These are phyloP conservation scores for Lactifluus echinatus DNA, from an alignment of 768 basidiomycete genomes.

Conservation along the genomic window DNA sequence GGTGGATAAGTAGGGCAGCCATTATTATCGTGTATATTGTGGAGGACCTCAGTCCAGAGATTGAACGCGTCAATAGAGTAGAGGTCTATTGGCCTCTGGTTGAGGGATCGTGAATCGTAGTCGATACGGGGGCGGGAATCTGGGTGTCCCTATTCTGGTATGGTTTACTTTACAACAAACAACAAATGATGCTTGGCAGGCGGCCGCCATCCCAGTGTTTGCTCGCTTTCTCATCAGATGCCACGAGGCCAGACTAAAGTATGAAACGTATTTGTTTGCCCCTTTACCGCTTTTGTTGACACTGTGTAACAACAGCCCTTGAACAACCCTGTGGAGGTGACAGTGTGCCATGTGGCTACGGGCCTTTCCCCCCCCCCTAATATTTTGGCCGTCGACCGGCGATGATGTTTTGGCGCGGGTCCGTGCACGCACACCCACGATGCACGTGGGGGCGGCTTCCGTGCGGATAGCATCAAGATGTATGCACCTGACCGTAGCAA, in stretches of 20 bases:
- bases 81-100: too few species aligned
- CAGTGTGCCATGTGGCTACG: background rate
- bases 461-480: background rate
- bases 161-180: background rate
- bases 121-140: background rate
- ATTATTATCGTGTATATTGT: background rate
- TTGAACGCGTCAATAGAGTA: too few species aligned
- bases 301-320: too few species aligned
- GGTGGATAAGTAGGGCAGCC: background rate
- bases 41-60: background rate
- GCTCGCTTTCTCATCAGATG: slow-evolving; percentile 8
- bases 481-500: slow-evolving; percentile 4
- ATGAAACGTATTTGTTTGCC: slow-evolving; percentile 9
- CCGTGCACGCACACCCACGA: background rate
- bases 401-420: background rate
- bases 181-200: background rate
- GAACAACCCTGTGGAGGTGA: too few species aligned
- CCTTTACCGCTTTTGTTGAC: slow-evolving; percentile 12
- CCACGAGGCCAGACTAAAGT: slow-evolving; percentile 1
- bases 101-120: background rate
- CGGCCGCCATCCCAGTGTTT: slow-evolving; percentile 1
- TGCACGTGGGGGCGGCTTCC: background rate
- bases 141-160: slow-evolving; percentile 4
- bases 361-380: background rate
- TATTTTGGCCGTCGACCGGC: background rate